A percentile compares a stretch with the other conserved stretches of the same genome.
Evolutionary conservation across 345 rosid species (phyloP).

Genomic region (Durio zibethinus): DNA sequence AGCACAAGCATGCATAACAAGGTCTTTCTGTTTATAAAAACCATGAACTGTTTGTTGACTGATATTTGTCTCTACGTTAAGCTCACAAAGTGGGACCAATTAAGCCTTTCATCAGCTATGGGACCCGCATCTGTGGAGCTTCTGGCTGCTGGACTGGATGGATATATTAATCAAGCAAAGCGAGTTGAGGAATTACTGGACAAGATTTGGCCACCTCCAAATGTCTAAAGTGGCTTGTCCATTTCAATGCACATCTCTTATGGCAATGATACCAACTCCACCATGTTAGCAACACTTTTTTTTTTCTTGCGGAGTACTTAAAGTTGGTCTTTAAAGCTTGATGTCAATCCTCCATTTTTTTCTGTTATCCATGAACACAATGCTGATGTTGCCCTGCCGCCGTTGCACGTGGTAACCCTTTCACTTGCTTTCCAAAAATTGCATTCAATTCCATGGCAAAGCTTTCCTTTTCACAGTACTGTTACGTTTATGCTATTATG

Average conservation of each 20-base stretch:
- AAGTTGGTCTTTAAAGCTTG: background rate
- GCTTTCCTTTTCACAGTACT: background rate
- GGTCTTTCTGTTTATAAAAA: background rate
- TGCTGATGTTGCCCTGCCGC: background rate
- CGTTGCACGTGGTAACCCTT: background rate
- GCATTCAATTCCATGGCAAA: background rate
- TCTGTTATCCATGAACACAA: background rate
- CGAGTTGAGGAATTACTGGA: constrained; percentile 74
- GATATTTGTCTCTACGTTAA: constrained; percentile 26
- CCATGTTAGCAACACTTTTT: background rate
- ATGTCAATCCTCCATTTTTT: background rate
- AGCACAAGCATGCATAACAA: background rate
- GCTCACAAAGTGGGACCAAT: constrained; percentile 83
- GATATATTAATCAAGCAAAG: constrained; percentile 64
- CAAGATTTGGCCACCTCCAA: constrained; percentile 98
- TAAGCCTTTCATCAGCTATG: constrained; percentile 76
- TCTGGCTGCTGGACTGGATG: constrained; percentile 72
- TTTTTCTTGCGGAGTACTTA: background rate
- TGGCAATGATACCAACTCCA: background rate
- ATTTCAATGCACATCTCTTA: background rate
- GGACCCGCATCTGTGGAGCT: constrained; percentile 92
- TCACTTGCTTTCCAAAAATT: background rate
- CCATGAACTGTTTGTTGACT: constrained; percentile 5
- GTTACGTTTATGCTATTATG: background rate
- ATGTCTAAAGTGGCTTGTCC: constrained; percentile 40